phyloP scores from a whole-genome alignment of 257 asterid genomes.

The Striga asiatica region DNA sequence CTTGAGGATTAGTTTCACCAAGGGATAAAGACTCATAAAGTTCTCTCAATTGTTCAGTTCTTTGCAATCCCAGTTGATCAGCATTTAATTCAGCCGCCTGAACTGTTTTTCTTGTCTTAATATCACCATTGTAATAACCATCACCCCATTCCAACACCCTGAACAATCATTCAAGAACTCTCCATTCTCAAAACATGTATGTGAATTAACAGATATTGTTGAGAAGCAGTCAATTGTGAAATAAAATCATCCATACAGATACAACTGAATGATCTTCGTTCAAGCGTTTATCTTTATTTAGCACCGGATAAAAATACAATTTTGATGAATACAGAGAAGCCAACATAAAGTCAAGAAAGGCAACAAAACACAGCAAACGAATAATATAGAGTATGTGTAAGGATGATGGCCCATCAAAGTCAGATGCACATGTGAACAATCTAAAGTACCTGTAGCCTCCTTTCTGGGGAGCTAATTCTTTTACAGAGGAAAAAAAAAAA shows the following conservation, averaged over 20 bases:
- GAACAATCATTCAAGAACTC: neutral
- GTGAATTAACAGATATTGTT: neutral
- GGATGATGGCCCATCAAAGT: conserved; percentile 17
- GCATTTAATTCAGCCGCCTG: conserved; percentile 45
- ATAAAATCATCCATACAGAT: neutral
- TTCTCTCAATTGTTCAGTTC: conserved; percentile 78
- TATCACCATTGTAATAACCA: conserved; percentile 95
- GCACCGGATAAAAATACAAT: neutral
- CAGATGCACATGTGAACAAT: conserved; percentile 16
- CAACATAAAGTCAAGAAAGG: too few relatives aligned
- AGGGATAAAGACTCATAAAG: conserved; percentile 56
- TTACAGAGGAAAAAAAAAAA: neutral
- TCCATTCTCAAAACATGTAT: neutral
- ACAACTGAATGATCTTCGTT: too few relatives aligned
- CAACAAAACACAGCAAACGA: neutral
- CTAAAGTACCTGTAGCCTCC: neutral
- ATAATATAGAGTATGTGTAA: conserved; percentile 1
- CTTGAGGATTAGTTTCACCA: conserved; percentile 52
- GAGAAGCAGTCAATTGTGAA: conserved; percentile 1
- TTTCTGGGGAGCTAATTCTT: neutral
- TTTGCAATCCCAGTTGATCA: conserved; percentile 58
- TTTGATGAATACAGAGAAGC: conserved; percentile 2
- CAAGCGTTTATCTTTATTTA: conserved; percentile 1
- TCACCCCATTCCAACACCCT: conserved; percentile 80
- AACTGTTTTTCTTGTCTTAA: conserved; percentile 81